phyloP scores from a whole-genome alignment of 768 basidiomycete species.

The Psilocybe azurescens region DNA sequence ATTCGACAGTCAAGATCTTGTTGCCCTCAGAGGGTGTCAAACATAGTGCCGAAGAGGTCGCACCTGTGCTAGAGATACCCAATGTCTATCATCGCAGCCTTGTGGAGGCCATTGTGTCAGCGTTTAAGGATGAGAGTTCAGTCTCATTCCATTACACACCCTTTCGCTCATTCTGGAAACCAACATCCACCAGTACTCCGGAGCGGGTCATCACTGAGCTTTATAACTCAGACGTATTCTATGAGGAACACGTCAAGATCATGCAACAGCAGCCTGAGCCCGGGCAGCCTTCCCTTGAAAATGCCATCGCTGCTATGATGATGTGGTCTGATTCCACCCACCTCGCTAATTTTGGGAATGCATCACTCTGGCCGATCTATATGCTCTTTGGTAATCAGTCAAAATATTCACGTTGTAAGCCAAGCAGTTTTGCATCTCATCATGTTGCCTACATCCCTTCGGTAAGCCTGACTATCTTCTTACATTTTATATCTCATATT shows the following conservation, averaged over 20 bases:
- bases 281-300: conserved; percentile 20
- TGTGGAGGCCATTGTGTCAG: conserved; percentile 17
- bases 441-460: conserved; percentile 45
- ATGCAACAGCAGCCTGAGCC: conserved; percentile 12
- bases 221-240: conserved; percentile 25
- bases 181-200: conserved; percentile 3
- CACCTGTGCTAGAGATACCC: conserved; percentile 33
- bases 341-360: conserved; percentile 39
- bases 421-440: conserved; percentile 33
- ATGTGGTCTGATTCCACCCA: conserved; percentile 42
- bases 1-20: conserved; percentile 23
- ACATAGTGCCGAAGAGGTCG: conserved; percentile 25
- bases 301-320: conserved; percentile 32
- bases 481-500: no score
- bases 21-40: conserved; percentile 25
- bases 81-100: conserved; percentile 32
- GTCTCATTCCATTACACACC: conserved; percentile 15
- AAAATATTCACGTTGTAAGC: conserved; percentile 39
- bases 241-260: conserved; percentile 21
- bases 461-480: conserved; percentile 21
- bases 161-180: conserved; percentile 27
- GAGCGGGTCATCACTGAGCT: conserved; percentile 24
- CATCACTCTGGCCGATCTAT: conserved; percentile 47
- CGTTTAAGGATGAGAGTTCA: conserved; percentile 2
- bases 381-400: conserved; percentile 41